Conservation (phyloP, 1,139 yeast genomes). For the Ogataea hybrid region DNA sequence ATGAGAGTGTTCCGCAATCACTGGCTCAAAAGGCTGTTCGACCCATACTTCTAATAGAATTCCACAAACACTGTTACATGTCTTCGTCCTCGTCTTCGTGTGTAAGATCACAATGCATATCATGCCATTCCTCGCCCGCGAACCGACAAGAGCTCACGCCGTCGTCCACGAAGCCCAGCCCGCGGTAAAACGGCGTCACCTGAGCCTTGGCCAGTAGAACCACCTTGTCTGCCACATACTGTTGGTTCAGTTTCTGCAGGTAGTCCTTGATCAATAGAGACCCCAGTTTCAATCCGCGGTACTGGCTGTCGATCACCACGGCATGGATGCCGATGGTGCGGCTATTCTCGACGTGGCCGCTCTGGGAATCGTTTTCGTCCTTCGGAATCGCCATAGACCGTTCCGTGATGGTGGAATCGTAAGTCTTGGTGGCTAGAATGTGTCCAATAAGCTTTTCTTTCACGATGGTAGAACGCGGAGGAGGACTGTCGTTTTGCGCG, state of each 20-base stretch:
- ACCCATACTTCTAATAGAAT: constrained; percentile 37
- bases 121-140: constrained; percentile 67
- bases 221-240: constrained; percentile 78
- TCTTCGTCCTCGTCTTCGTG: constrained; percentile 53
- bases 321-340: constrained; percentile 79
- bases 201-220: constrained; percentile 70
- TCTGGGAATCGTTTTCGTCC: constrained; percentile 33
- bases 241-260: constrained; percentile 84
- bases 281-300: constrained; percentile 81
- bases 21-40: constrained; percentile 42
- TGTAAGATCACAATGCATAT: constrained; percentile 58
- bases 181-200: constrained; percentile 72
- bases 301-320: constrained; percentile 72
- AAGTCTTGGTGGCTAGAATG: constrained; percentile 77
- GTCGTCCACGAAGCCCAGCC: constrained; percentile 68
- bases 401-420: constrained; percentile 51
- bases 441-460: constrained; percentile 77
- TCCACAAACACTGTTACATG: constrained; percentile 9
- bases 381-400: constrained; percentile 51
- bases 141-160: constrained; percentile 60
- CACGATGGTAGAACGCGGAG: constrained; percentile 46
- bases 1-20: constrained; percentile 57
- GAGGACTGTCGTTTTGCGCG: constrained; percentile 43
- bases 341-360: constrained; percentile 81
- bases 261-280: constrained; percentile 83